Base-by-base conservation (phyloP, 2,329 filamentous ascomycete genomes). In the Penicillium hordei region DNA sequence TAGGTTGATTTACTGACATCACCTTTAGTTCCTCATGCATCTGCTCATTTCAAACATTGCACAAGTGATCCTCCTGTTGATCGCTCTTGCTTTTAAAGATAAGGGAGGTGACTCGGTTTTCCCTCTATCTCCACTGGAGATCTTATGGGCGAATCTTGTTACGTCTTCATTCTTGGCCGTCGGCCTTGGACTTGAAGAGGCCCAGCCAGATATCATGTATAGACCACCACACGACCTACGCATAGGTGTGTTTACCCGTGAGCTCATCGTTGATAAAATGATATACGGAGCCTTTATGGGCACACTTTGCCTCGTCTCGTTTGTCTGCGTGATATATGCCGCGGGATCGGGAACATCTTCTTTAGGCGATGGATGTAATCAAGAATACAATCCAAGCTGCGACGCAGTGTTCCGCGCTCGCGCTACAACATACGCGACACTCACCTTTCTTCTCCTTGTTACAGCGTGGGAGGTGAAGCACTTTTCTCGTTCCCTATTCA, bases 131-230 rank as follows among this genome's bases (percentile, higher is more conserved):
- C 91, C 91, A 2, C 83, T 96, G 15, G 88, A 96, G 66, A 93
- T 96, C 59, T 82, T 96, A 56, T 96, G 91, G 91, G 90, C 95
- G 70, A 96, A 95, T 74, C 90, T 96, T 83, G 83, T 94, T 46
- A 96, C 92, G 0, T 93, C 89, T 25, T 90, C 88, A 23, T 88
- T 94, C 74, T 89, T 91, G 0, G 92, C 91, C 48, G 91, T 96
- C 73, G 92, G 91, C 23, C 85, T 96, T 0, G 91, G 91, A 9
- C 86, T 91, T 46, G 91, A 96, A 73, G 80, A 83, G 50, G 89
- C 89, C 0, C 85, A 88, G 0, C 81, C 84, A 3, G 89, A 93
- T 67, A 86, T 95, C 57, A 91, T 96, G 85, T 81, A 82, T 59
- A 89, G 91, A 55, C 89, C 90, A 9, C 92, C 92, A 0, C 90